Conservation (phyloP, 1,284 basidiomycete genomes). For the Ganoderma meredithae region DNA sequence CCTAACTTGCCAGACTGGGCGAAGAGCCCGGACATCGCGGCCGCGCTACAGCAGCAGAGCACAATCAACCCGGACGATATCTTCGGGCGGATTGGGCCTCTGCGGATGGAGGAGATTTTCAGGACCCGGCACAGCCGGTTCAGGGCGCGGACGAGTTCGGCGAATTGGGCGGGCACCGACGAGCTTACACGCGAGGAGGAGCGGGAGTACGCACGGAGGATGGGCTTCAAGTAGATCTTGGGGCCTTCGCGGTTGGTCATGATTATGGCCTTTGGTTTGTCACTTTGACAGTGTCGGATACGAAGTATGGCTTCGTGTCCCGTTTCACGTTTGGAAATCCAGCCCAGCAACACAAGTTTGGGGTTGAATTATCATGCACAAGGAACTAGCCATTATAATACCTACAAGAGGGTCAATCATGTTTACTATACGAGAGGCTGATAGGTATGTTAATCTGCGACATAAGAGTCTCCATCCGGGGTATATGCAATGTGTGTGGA, state of each 20-base stretch:
- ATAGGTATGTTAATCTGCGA: slow-evolving; percentile 7
- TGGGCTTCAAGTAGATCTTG: slow-evolving; percentile 71
- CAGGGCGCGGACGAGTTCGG: slow-evolving; percentile 88
- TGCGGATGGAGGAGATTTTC: slow-evolving; percentile 90
- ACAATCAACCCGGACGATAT: slow-evolving; percentile 91
- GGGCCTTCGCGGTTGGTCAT: neutral
- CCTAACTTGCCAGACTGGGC: slow-evolving; percentile 88
- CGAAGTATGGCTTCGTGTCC: neutral
- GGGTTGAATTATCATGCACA: neutral
- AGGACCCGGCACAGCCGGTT: slow-evolving; percentile 79
- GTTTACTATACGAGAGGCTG: neutral
- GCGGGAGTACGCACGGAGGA: slow-evolving; percentile 84
- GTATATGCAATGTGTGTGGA: neutral
- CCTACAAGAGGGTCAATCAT: neutral
- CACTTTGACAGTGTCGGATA: neutral
- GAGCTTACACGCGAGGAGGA: slow-evolving; percentile 85
- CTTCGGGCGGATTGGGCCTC: slow-evolving; percentile 85
- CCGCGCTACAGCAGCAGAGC: slow-evolving; percentile 81
- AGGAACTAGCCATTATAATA: neutral
- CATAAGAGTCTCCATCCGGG: neutral
- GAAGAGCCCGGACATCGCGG: slow-evolving; percentile 84
- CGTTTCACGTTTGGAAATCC: neutral
- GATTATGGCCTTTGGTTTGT: neutral
- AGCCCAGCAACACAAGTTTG: neutral
- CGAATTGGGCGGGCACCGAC: slow-evolving; percentile 92